Base-by-base conservation (phyloP, 1,284 basidiomycete genomes). In the Tilletia indica region DNA sequence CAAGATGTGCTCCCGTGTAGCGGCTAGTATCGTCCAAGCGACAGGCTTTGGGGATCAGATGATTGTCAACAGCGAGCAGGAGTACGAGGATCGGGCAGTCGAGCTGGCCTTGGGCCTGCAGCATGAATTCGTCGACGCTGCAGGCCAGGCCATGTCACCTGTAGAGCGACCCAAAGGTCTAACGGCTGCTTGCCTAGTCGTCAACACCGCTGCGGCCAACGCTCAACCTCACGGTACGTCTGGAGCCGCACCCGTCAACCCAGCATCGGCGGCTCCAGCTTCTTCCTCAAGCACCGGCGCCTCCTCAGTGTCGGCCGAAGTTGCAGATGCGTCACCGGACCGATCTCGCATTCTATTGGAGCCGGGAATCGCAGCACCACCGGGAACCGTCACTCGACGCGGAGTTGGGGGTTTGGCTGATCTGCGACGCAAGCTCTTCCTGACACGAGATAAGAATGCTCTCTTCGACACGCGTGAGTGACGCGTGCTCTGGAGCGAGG, bases 1-100 rank as follows among this genome's bases (percentile, higher is more conserved):
- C 78, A 90, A 89, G 80, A 89, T 90, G 88, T 88, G 87, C 70
- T 89, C 88, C 21, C 86, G 89, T 19, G 89, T 90, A 25, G 88
- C 87, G 0, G 88, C 89, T 39, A 88, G 87, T 75, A 88, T 89
- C 72, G 88, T 86, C 3, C 82, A 85, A 45, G 89, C 89, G 4
- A 89, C 89, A 0, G 89, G 88, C 8, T 85, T 87, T 74, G 89
- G 89, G 1, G 83, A 86, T 16, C 83, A 87, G 70, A 89, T 90
- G 88, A 86, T 88, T 38, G 88, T 88, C 45, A 72, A 84, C 64
- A 86, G 83, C 70, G 82, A 86, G 66, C 82, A 86, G 68, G 88
- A 87, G 72, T 90, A 90, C 75, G 88, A 89, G 78, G 85, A 86
- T 5, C 86, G 89, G 0, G 89, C 89, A 0, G 86, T 89, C 48